These are phyloP conservation scores for Sphenostylis stenocarpa DNA, from an alignment of 306 rosid genomes.

Conservation along the genomic window DNA sequence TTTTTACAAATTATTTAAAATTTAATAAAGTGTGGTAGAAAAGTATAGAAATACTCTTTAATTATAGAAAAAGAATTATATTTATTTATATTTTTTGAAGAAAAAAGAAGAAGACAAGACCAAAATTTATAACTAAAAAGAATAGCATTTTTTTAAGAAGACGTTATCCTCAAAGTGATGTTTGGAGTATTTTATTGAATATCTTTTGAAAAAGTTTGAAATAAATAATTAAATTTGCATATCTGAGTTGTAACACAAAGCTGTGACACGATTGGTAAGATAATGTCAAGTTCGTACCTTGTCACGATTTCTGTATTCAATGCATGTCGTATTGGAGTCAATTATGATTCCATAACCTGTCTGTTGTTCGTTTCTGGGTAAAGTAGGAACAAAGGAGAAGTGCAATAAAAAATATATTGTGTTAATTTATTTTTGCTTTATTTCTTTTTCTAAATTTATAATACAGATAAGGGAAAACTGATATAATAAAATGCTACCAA, in stretches of 20 bases:
- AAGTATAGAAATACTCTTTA: too few species aligned
- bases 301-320: neutral
- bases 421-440: too few species aligned
- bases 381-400: neutral
- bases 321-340: neutral
- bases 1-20: too few species aligned
- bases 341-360: neutral
- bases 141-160: neutral
- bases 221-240: neutral
- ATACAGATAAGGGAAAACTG: too few species aligned
- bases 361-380: neutral
- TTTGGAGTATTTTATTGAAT: neutral
- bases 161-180: neutral
- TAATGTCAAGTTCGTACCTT: neutral
- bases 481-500: neutral
- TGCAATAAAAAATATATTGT: too few species aligned
- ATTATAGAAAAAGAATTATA: too few species aligned
- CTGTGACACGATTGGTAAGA: conserved; percentile 2
- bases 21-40: too few species aligned
- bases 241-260: conserved; percentile 20
- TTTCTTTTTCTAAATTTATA: too few species aligned
- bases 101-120: neutral
- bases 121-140: neutral
- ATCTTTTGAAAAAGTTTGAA: neutral
- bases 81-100: neutral